Percentiles rank a stretch among this genome's conserved stretches.
Evolutionary conservation across 2,329 filamentous ascomycete species (phyloP).

Genomic region (Colletotrichum trifolii): DNA sequence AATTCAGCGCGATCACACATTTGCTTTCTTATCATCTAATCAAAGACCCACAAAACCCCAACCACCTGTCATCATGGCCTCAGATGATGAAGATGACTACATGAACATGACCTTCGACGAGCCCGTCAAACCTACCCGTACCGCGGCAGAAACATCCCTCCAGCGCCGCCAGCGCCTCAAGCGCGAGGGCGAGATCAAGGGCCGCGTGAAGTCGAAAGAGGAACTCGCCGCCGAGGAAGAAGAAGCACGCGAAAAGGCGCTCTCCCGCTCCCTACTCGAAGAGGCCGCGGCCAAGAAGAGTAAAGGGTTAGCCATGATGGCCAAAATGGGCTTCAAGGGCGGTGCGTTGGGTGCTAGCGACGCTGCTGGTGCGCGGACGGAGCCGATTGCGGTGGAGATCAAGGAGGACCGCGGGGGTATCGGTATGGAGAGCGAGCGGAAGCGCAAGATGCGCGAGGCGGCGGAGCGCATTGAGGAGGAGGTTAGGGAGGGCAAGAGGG

Average conservation of each 20-base stretch:
- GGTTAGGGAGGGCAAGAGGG: slow-evolving; percentile 68
- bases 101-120: slow-evolving; percentile 95
- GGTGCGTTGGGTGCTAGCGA: slow-evolving; percentile 76
- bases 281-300: slow-evolving; percentile 67
- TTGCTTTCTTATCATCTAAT: too few species aligned
- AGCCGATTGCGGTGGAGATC: slow-evolving; percentile 80
- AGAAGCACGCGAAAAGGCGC: slow-evolving; percentile 77
- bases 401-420: slow-evolving; percentile 87
- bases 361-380: slow-evolving; percentile 59
- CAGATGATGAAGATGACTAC: slow-evolving; percentile 90
- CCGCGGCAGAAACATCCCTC: slow-evolving; percentile 58
- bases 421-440: slow-evolving; percentile 84
- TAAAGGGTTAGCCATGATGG: slow-evolving; percentile 97
- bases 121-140: slow-evolving; percentile 57
- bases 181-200: slow-evolving; percentile 75
- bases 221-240: slow-evolving; percentile 82
- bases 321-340: slow-evolving; percentile 91
- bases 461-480: slow-evolving; percentile 55
- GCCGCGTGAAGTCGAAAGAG: slow-evolving; percentile 80
- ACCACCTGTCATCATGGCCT: slow-evolving; percentile 9
- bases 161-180: slow-evolving; percentile 65
- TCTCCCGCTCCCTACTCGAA: slow-evolving; percentile 79
- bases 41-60: background rate
- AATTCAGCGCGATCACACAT: background rate
- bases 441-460: slow-evolving; percentile 77